Evolutionary conservation across 495 filamentous ascomycete genomes (phyloP).

Genomic region (Hyaloscypha hepaticicola): DNA sequence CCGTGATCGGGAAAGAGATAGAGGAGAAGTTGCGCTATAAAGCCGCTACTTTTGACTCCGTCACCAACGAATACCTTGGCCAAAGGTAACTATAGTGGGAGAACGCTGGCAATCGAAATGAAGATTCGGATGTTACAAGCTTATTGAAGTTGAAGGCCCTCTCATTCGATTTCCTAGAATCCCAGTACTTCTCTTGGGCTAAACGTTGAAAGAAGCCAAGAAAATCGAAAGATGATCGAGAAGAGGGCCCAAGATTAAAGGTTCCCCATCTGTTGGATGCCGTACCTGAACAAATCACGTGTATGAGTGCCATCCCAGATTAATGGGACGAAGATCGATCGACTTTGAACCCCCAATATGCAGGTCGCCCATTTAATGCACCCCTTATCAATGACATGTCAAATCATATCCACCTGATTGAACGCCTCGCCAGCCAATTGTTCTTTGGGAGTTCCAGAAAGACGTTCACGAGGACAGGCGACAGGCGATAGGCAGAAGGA

Average conservation of each 20-base stretch:
- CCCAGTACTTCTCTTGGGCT: not conserved
- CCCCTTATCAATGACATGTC: constrained; percentile 23
- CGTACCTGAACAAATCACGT: not conserved
- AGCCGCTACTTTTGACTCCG: not conserved
- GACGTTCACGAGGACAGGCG: not conserved
- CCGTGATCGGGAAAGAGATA: constrained; percentile 1
- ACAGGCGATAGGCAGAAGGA: too few species aligned
- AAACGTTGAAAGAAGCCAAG: not conserved
- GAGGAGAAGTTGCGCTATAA: not conserved
- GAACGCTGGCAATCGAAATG: not conserved
- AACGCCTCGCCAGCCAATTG: not conserved
- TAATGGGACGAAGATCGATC: not conserved
- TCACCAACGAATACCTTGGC: not conserved
- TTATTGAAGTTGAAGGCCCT: too few species aligned
- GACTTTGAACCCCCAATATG: not conserved
- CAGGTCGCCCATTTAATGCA: constrained; percentile 18
- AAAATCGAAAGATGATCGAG: not conserved
- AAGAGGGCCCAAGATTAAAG: not conserved
- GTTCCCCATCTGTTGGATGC: not conserved
- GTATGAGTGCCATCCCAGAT: not conserved
- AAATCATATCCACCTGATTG: too few species aligned
- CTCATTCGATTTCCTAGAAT: not conserved
- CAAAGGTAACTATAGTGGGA: not conserved
- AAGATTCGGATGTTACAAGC: not conserved
- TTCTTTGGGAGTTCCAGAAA: constrained; percentile 2